Conservation (phyloP, 345 rosid genomes). For the Salix purpurea region DNA sequence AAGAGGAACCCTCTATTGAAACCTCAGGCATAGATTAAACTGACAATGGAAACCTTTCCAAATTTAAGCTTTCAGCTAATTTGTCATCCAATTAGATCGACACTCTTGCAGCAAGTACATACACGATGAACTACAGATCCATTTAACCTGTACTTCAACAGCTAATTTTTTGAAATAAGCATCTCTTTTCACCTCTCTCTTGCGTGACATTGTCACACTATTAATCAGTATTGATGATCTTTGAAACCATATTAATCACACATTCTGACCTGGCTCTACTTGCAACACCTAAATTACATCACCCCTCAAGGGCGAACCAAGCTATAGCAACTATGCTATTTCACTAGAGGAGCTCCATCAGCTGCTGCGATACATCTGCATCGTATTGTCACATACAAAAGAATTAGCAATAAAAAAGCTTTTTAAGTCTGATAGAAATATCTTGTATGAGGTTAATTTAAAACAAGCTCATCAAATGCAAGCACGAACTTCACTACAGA, state of each 20-base stretch:
- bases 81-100: not conserved
- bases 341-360: conserved; percentile 62
- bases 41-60: not conserved
- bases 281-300: not conserved
- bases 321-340: not conserved
- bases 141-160: not conserved
- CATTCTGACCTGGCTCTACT: not conserved
- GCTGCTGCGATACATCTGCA: conserved; percentile 67
- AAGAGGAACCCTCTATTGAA: not conserved
- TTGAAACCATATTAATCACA: not conserved
- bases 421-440: not conserved
- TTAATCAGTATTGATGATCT: not conserved
- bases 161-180: not conserved
- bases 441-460: not conserved
- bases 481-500: not conserved
- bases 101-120: not conserved
- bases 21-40: not conserved
- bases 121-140: not conserved
- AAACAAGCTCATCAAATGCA: not conserved
- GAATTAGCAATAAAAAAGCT: not conserved
- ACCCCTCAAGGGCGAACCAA: not conserved
- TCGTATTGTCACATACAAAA: not conserved
- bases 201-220: not conserved
- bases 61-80: not conserved
- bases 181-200: not conserved